Evolutionary conservation across 2,329 filamentous ascomycete species (phyloP).

Genomic region (Raffaelea albimanens): DNA sequence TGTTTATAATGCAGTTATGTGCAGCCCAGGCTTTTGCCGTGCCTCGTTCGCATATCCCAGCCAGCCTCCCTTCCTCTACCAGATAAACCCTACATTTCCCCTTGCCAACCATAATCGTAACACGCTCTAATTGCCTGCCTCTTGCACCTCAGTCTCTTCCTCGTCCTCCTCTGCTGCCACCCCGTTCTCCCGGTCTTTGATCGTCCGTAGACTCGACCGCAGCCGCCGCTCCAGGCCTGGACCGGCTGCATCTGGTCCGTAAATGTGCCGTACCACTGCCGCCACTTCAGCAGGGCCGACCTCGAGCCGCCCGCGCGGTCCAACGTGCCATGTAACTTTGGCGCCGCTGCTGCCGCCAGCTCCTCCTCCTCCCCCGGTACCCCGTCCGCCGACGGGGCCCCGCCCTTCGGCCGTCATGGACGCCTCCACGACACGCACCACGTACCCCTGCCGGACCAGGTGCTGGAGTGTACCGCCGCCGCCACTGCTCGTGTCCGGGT

Average conservation of each 20-base stretch:
- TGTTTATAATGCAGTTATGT: no score
- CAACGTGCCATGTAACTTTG: slow-evolving; percentile 69
- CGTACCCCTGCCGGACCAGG: slow-evolving; percentile 74
- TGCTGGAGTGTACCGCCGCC: slow-evolving; percentile 24
- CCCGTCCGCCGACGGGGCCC: slow-evolving; percentile 2
- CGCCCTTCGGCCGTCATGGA: slow-evolving; percentile 45
- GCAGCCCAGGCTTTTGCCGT: no score
- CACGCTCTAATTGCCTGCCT: background rate
- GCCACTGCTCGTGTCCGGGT: background rate
- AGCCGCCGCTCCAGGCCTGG: slow-evolving; percentile 52
- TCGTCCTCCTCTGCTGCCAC: slow-evolving; percentile 6
- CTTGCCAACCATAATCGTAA: no score
- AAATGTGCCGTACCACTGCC: slow-evolving; percentile 55
- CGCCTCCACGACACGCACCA: slow-evolving; percentile 66
- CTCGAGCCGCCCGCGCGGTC: slow-evolving; percentile 77
- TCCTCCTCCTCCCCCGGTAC: background rate
- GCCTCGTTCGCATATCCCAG: no score
- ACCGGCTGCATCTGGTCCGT: slow-evolving; percentile 35
- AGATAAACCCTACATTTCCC: no score
- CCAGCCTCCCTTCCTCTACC: no score
- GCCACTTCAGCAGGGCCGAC: slow-evolving; percentile 69
- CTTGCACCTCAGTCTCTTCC: background rate
- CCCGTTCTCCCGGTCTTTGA: slow-evolving; percentile 31
- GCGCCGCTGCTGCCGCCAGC: background rate
- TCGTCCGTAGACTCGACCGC: slow-evolving; percentile 45